A percentile compares a stretch with the other conserved stretches of the same genome.
These are phyloP conservation scores for Fusarium buharicum DNA, from an alignment of 2,329 filamentous ascomycete genomes.

Conservation along the genomic window DNA sequence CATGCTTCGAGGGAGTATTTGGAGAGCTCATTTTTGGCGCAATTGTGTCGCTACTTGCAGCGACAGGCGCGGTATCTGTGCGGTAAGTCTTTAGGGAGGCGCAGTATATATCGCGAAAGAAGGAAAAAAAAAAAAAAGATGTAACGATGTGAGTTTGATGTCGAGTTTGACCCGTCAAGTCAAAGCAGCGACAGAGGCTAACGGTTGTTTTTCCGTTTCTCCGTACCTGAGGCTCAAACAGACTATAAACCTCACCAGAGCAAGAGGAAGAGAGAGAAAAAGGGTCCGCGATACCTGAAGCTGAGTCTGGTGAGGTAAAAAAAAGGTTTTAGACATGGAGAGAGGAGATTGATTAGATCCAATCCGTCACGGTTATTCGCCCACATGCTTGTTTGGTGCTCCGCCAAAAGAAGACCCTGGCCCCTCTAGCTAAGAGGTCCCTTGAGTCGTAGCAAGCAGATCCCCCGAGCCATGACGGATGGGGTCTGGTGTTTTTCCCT, in stretches of 20 bases:
- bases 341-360: slow-evolving; percentile 40
- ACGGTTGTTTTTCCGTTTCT: slow-evolving; percentile 19
- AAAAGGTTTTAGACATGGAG: background rate
- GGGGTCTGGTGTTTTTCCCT: slow-evolving; percentile 1
- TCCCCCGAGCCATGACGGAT: slow-evolving; percentile 8
- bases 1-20: slow-evolving; percentile 40
- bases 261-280: background rate
- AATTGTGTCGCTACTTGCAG: slow-evolving; percentile 16
- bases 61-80: slow-evolving; percentile 13
- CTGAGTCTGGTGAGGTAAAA: slow-evolving; percentile 13
- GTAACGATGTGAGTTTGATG: slow-evolving; percentile 24
- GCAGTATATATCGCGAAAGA: slow-evolving; percentile 13
- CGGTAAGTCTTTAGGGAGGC: background rate
- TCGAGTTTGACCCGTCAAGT: slow-evolving; percentile 21
- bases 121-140: slow-evolving; percentile 11
- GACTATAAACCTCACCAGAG: slow-evolving; percentile 1
- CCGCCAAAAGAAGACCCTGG: slow-evolving; percentile 18
- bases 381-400: slow-evolving; percentile 24
- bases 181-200: slow-evolving; percentile 27
- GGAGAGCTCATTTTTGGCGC: slow-evolving; percentile 48
- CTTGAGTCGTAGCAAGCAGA: slow-evolving; percentile 16
- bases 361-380: slow-evolving; percentile 28
- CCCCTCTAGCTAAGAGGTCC: slow-evolving; percentile 12
- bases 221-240: slow-evolving; percentile 16
- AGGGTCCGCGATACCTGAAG: background rate